Evolutionary conservation across 2,329 filamentous ascomycete genomes (phyloP), one percentile per base, ranked within the genome.

Genomic region (Zelopaecilomyces penicillatus): DNA sequence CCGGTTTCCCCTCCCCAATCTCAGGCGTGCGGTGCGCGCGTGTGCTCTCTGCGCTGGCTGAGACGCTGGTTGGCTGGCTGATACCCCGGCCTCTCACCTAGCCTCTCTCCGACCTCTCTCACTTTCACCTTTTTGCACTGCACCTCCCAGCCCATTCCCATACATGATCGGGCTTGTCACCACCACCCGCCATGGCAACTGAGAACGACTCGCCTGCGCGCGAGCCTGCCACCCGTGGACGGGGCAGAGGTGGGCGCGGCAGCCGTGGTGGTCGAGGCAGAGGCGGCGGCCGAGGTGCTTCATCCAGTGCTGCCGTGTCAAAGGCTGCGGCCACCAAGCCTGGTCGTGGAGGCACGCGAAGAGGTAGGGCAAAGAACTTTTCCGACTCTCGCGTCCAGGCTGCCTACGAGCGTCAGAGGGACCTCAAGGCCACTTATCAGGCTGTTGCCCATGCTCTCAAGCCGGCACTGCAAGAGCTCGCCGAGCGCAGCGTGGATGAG

Each of bases 381-480:
- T 65, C 69, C 48, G 71, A 75, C 50, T 64, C 69, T 50, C 71
- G 69, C 50, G 70, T 74, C 43, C 77, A 80, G 58, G 76, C 75
- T 41, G 71, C 73, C 45, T 75, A 78, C 52, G 76, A 80, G 58
- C 79, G 83, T 44, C 78, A 82, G 58, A 73, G 82, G 52, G 75
- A 83, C 53, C 69, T 87, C 54, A 83, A 83, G 61, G 77, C 78
- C 45, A 71, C 71, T 27, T 87, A 78, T 61, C 73, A 78, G n/a
- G 68, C 74, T 46, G 74, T 87, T 42, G 73, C 78, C 47, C 74
- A 77, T 53, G 70, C 75, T 30, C 64, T 85, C 54, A 85, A 83
- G 60, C 76, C 77, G 11, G 73, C 80, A 7, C 67, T 85, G 10
- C 78, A 80, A 47, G 81, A 85, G 56, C 68, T 87, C 19, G 80